Evolutionary conservation across 441 rosid species (phyloP).

Genomic region (Populus hybrid): DNA sequence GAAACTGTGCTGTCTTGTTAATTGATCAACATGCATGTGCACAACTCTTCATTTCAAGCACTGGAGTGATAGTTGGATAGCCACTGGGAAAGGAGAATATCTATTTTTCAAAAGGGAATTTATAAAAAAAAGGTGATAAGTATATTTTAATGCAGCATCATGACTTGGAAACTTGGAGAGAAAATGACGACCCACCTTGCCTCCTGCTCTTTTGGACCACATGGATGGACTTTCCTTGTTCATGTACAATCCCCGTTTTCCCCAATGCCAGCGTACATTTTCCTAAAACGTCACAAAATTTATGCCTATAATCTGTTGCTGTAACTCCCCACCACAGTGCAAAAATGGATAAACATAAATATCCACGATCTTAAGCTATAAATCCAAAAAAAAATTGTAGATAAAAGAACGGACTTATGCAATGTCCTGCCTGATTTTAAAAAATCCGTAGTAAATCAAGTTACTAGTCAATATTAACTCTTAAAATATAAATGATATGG

Average conservation of each 20-base stretch:
- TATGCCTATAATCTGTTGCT: neutral
- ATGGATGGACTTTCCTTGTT: neutral
- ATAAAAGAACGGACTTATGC: too few species aligned
- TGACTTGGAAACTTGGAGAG: slow-evolving; percentile 15
- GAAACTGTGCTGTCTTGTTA: neutral
- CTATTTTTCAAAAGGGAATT: neutral
- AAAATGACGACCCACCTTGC: neutral
- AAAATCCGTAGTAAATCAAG: too few species aligned
- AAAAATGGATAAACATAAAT: too few species aligned
- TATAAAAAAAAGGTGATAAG: too few species aligned
- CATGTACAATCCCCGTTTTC: neutral
- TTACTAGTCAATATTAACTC: too few species aligned
- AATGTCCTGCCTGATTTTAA: too few species aligned
- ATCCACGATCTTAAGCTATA: too few species aligned
- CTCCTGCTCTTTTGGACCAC: slow-evolving; percentile 13
- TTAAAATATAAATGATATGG: too few species aligned
- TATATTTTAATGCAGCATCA: slow-evolving; percentile 13
- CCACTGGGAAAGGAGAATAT: neutral
- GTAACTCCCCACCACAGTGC: too few species aligned
- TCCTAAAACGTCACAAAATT: neutral
- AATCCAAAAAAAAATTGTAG: too few species aligned
- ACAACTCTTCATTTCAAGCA: neutral
- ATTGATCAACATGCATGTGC: neutral
- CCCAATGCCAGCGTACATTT: neutral
- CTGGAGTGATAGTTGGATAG: neutral